Conservation (phyloP, 768 basidiomycete species). For the Scleroderma bovista region DNA sequence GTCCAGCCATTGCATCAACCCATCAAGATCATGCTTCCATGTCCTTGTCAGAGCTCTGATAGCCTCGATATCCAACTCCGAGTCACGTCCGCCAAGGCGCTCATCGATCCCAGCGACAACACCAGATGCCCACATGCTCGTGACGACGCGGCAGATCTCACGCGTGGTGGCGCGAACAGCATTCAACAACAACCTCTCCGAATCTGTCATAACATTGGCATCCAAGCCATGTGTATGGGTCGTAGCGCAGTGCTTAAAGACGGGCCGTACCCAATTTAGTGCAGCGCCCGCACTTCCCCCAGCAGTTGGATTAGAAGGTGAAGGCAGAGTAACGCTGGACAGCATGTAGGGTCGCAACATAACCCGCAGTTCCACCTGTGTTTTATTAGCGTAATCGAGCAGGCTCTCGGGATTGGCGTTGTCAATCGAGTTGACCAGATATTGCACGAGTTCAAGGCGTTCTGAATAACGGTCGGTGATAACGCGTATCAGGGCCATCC, state of each 20-base stretch:
- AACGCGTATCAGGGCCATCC: constrained; percentile 33
- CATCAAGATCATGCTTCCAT: constrained; percentile 33
- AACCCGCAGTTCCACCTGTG: constrained; percentile 16
- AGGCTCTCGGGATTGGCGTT: constrained; percentile 9
- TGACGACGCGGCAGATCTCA: constrained; percentile 43
- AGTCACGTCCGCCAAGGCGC: constrained; percentile 1
- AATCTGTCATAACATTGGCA: constrained; percentile 15
- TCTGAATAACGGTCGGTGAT: constrained; percentile 38
- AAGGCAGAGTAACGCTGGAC: neutral
- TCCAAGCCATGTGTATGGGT: constrained; percentile 16
- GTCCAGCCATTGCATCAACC: constrained; percentile 46
- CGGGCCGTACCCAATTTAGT: constrained; percentile 24
- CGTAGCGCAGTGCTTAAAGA: constrained; percentile 29
- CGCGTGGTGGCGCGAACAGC: constrained; percentile 30
- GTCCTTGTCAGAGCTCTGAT: constrained; percentile 7
- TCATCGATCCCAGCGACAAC: constrained; percentile 14
- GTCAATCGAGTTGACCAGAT: constrained; percentile 27
- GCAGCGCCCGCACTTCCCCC: neutral
- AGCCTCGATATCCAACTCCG: neutral
- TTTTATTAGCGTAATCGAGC: constrained; percentile 2
- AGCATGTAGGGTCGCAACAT: constrained; percentile 12
- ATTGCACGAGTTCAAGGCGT: constrained; percentile 35
- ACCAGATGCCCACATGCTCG: constrained; percentile 44
- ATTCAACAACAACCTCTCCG: constrained; percentile 24
- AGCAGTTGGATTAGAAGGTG: neutral